Conservation (phyloP, 176 grass and related monocot genomes). For the Microstegium vimineum region DNA sequence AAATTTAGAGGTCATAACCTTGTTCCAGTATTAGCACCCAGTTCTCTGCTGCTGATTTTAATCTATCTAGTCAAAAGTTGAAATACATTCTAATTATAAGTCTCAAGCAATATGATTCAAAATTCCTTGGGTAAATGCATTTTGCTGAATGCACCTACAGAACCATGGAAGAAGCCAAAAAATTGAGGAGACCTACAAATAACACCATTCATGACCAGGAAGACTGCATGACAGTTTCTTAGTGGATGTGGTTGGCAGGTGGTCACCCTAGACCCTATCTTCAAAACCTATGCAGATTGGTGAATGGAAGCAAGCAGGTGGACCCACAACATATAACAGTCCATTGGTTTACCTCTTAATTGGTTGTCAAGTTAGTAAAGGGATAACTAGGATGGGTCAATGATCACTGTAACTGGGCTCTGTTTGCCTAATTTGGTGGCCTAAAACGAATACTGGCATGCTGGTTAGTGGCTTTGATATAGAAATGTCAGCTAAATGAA, state of each 20-base stretch:
- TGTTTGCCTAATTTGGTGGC: neutral
- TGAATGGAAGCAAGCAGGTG: neutral
- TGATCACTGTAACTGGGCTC: neutral
- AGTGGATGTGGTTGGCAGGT: neutral
- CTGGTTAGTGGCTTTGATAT: neutral
- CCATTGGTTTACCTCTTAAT: neutral
- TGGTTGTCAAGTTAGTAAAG: neutral
- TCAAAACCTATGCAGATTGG: neutral
- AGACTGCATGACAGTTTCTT: neutral
- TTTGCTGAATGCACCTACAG: neutral
- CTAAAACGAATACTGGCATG: neutral
- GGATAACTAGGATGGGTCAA: neutral
- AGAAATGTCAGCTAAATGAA: constrained; percentile 12
- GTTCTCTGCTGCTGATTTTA: constrained; percentile 13
- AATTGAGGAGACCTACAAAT: neutral
- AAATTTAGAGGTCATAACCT: neutral
- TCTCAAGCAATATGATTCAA: constrained; percentile 14
- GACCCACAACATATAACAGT: neutral
- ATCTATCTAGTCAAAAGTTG: neutral
- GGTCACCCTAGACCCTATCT: neutral
- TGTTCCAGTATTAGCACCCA: neutral
- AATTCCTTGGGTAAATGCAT: neutral
- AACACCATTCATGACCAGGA: neutral
- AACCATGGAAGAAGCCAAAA: neutral
- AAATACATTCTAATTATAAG: neutral